Base-by-base conservation (phyloP, 495 filamentous ascomycete genomes). In the Penicillium antarcticum region DNA sequence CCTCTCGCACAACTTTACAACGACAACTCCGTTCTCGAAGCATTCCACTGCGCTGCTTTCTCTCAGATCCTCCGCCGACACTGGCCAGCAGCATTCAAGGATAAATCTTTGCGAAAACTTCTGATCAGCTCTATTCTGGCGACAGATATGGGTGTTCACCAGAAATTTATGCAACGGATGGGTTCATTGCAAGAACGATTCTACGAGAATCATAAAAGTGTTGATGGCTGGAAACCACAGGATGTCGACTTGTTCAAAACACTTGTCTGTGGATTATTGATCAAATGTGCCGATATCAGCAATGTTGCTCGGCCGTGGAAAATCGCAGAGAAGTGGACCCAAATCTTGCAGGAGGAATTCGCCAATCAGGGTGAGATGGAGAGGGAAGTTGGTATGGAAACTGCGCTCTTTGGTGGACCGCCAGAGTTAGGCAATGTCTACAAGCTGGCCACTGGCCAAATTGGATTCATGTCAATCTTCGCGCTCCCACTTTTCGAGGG, bases 251-350 rank as follows among this genome's bases (percentile, higher is more conserved):
- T 92, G 50, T 82, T 90, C 57, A 86, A 84, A 56, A 86, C 87
- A 2, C 75, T 97, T 33, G 68, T 86, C 3, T 97, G 94, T 67
- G 89, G 89, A 19, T 70, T 98, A 40, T 71, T 98, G 41, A 97
- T 98, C 71, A 98, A 98, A 62, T 97, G 94, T 66, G 94, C 94
- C 23, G 94, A 98, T 65, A 97, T 98, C 65, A 96, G 94, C 70
- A 98, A 98, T 65, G 95, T 98, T 59, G 89, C 92, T 29, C 85
- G 92, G 48, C 85, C 84, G 50, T 91, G 92, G 70, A 80, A 87
- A 31, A 79, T 89, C 29, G 94, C 94, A 17, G 75, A 85, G 17
- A 77, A 85, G 60, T 98, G 94, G 94, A 94, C 92, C 46, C 80
- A 82, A 62, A 91, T 94, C 42, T 76, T 98, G 31, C 91, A 92